Conservation (phyloP, 306 rosid species). For the Quercus rubra region DNA sequence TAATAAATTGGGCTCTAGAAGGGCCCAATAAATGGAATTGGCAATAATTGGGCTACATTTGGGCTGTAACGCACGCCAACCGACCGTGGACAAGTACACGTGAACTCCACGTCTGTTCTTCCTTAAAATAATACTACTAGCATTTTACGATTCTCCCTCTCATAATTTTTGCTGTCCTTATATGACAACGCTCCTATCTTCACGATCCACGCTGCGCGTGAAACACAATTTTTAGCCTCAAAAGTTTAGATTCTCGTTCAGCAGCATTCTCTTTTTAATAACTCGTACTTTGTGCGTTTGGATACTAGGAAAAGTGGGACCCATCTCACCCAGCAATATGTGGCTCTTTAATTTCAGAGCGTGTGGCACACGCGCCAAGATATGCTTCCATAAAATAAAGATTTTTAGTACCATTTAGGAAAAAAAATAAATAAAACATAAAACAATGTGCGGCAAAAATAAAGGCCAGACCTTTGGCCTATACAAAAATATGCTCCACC, state of each 20-base stretch:
- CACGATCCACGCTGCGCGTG: constrained; percentile 9
- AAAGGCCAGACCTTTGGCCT: background rate
- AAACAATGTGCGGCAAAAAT: background rate
- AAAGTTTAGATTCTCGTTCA: background rate
- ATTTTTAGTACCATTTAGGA: background rate
- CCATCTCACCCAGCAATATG: background rate
- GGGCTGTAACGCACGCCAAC: constrained; percentile 20
- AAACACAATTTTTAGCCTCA: background rate
- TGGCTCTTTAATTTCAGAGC: background rate
- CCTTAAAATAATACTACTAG: background rate
- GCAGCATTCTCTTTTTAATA: background rate
- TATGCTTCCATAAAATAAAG: background rate
- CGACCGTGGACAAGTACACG: constrained; percentile 29
- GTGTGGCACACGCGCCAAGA: background rate
- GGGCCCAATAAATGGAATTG: background rate
- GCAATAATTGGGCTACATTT: background rate
- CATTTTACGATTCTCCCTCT: background rate
- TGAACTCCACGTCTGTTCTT: constrained; percentile 26
- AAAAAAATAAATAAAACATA: too few species aligned
- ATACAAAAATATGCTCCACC: background rate
- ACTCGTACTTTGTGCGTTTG: background rate
- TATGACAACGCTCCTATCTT: background rate
- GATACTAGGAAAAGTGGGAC: background rate
- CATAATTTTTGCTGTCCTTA: constrained; percentile 16
- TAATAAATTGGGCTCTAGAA: too few species aligned